Conservation (phyloP, 1,284 basidiomycete genomes). For the Trametes versicolor region DNA sequence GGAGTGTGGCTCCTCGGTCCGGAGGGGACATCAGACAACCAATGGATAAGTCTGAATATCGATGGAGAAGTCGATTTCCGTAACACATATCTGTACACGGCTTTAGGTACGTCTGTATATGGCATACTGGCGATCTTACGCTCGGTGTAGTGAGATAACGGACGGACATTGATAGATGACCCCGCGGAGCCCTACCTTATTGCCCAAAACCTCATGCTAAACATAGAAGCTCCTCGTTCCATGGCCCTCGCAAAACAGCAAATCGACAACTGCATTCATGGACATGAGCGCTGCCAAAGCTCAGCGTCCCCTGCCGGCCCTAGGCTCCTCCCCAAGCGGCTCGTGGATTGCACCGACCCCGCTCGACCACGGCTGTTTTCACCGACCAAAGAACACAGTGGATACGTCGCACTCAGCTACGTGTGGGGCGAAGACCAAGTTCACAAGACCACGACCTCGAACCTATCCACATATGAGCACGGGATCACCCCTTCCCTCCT, state of each 20-base stretch:
- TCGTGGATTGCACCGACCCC: not conserved
- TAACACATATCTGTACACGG: not conserved
- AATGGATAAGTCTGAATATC: not conserved
- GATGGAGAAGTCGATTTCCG: not conserved
- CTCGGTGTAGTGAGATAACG: not conserved
- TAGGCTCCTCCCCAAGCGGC: not conserved
- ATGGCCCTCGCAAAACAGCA: not conserved
- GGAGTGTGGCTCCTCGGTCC: not conserved
- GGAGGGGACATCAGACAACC: not conserved
- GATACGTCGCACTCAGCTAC: conserved; percentile 19
- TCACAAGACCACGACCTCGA: not conserved
- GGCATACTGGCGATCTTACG: no score
- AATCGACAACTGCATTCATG: not conserved
- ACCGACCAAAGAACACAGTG: not conserved
- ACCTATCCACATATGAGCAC: not conserved
- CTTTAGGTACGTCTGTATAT: not conserved
- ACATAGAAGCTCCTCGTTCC: not conserved
- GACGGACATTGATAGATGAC: not conserved
- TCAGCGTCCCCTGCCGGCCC: not conserved
- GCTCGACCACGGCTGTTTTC: not conserved
- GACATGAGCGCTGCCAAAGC: not conserved
- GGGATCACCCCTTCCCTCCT: not conserved
- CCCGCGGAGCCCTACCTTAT: not conserved
- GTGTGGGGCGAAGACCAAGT: conserved; percentile 14
- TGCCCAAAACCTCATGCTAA: not conserved